Conservation (phyloP, 2,329 filamentous ascomycete species). For the Fusarium ambrosium region DNA sequence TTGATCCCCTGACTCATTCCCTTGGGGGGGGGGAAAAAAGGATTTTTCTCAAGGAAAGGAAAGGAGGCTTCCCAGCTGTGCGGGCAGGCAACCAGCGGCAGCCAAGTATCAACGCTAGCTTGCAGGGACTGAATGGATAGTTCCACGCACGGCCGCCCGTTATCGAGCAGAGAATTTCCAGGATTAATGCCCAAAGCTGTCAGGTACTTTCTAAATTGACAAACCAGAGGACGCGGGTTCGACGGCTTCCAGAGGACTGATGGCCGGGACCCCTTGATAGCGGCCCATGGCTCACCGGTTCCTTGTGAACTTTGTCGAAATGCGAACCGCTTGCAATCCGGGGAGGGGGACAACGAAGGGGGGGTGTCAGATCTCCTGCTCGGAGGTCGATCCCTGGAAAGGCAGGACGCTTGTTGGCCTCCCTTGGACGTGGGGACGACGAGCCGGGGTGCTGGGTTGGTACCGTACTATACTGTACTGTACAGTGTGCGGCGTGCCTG, state of each 20-base stretch:
- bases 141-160: slow-evolving; percentile 24
- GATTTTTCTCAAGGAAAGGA: background rate
- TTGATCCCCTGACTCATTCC: slow-evolving; percentile 31
- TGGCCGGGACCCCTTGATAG: slow-evolving; percentile 10
- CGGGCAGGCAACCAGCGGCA: background rate
- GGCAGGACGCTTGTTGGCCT: slow-evolving; percentile 29
- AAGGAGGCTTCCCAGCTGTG: background rate
- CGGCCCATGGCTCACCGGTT: slow-evolving; percentile 17
- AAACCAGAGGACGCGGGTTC: slow-evolving; percentile 3
- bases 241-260: background rate
- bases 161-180: background rate
- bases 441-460: background rate
- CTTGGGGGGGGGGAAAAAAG: background rate
- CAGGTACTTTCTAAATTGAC: slow-evolving; percentile 22
- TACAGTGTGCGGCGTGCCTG: background rate
- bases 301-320: slow-evolving; percentile 14
- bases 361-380: slow-evolving; percentile 13
- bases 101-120: slow-evolving; percentile 22
- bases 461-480: background rate
- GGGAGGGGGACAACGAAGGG: background rate
- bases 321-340: slow-evolving; percentile 17
- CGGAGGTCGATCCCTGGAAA: slow-evolving; percentile 32
- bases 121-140: slow-evolving; percentile 26
- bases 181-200: background rate
- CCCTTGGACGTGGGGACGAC: slow-evolving; percentile 8